Conservation (phyloP, 768 basidiomycete species). For the Suillus discolor region DNA sequence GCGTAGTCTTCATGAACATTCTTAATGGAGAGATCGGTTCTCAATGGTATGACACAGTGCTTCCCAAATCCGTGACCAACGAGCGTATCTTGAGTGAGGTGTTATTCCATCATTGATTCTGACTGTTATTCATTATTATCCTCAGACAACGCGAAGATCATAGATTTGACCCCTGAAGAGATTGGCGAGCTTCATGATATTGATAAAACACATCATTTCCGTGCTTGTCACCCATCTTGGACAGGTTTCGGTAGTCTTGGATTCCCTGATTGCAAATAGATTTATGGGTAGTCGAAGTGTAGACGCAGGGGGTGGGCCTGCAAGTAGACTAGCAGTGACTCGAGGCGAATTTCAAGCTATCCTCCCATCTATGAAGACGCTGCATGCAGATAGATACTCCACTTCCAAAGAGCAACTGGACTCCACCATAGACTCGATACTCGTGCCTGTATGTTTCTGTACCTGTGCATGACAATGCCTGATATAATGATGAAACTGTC, state of each 20-base stretch:
- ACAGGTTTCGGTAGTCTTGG: slow-evolving; percentile 64
- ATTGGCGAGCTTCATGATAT: slow-evolving; percentile 58
- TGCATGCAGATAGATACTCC: not conserved
- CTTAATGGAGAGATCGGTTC: slow-evolving; percentile 17
- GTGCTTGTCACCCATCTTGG: slow-evolving; percentile 66
- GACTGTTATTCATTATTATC: slow-evolving; percentile 5
- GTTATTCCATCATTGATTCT: not conserved
- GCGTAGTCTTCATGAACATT: slow-evolving; percentile 8
- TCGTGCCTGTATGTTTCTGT: too few species aligned
- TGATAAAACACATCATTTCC: slow-evolving; percentile 63
- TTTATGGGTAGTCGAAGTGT: not conserved
- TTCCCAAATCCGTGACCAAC: slow-evolving; percentile 78
- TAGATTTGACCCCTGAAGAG: slow-evolving; percentile 65
- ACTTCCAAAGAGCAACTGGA: not conserved
- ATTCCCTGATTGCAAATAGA: slow-evolving; percentile 55
- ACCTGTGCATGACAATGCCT: too few species aligned
- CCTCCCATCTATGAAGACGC: not conserved
- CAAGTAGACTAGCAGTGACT: too few species aligned
- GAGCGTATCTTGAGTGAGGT: slow-evolving; percentile 57
- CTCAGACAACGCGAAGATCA: slow-evolving; percentile 57
- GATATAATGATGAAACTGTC: too few species aligned
- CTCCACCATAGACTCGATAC: not conserved
- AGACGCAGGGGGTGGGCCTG: too few species aligned
- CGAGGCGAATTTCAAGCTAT: too few species aligned
- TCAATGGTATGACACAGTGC: slow-evolving; percentile 41